Base-by-base conservation (phyloP, 2,329 filamentous ascomycete species). In the Lasiodiplodia hormozganensis region DNA sequence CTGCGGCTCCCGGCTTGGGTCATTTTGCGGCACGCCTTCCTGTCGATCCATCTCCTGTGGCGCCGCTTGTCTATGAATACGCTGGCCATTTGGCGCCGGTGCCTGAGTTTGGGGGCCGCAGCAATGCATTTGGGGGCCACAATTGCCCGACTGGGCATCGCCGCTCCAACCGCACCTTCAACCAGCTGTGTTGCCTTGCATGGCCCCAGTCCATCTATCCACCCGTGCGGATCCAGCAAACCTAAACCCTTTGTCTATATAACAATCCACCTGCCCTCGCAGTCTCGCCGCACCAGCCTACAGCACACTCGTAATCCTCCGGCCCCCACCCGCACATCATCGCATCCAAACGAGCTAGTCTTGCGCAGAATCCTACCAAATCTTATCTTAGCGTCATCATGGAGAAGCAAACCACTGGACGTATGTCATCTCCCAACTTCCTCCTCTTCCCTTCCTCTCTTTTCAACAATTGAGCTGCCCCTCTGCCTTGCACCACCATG, bases 351-450 rank as follows among this genome's bases (percentile, higher is more conserved):
- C 43, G 31, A 64, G 60, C 60, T 64, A 64, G 47, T 31, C 56
- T 12, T 52, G 43, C 47, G 60, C 60, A 28, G 31, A 28, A 51
- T 28, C n/a, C 43, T 47, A 18, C 40, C 54, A 28, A 51, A 34
- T 40, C 47, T 56, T 65, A 54, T 65, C 49, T 54, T 65, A 65
- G 62, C 38, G 62, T 56, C 43, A 62, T 52, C n/a, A 68, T 68
- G 66, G 66, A 68, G 49, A 68, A 68, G 36, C 56, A 68, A 8
- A 16, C 43, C 4, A 60, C 49, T 25, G 66, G 47, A 18, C 56
- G 65, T 68, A 68, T 43, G 66, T 68, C 54, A 21, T 57, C 40
- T 14, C 14, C 49, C 34, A 10, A 5, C 21, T 14, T 47, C 18
- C 36, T 36, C 25, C 36, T 16, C 21, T 34, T 47, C 28, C 25